Evolutionary conservation across 257 asterid genomes (phyloP), one percentile per base, ranked within the genome.

Genomic region (Jacaranda copaia): DNA sequence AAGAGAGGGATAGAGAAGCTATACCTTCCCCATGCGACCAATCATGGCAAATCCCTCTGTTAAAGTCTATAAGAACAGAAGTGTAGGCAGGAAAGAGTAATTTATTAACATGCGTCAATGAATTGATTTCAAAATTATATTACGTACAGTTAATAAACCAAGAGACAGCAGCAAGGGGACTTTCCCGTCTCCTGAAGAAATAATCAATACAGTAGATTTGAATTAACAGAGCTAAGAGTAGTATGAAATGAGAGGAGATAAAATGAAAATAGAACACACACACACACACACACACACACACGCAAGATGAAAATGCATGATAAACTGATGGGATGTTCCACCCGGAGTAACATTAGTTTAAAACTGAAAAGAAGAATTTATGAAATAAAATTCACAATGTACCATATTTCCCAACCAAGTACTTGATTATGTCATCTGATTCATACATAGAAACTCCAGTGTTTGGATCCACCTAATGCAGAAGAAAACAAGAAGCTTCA

Each of bases 361-460:
- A 25, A 25, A 35, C 4, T 43, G 20, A 52, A 40, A 15, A 6
- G 5, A 48, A 53, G 25, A 15, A 40, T 14, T 46, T 56, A 42
- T 25, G 67, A 55, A 64, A 67, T 11, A 62, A 64, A 72, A 79
- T 1, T 16, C 45, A 61, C 39, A 57, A 49, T 85, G 55, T 85
- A 94, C 99, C 98, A 83, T 93, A 95, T 79, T 93, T 93, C 68
- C 84, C 87, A 56, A 84, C 97, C 86, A 95, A 85, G 85, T 94
- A 94, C 83, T 85, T 92, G 35, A 94, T 92, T 78, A 94, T 94
- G 45, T 85, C 97, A 85, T 92, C 99, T 57, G 99, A 95, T 84
- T 95, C 99, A 56, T 93, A 93, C 98, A 90, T 93, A 42, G 97
- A 81, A 74, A 89, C 91, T 74, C 98, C 99, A 48, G 98, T 89